Evolutionary conservation across 1,284 basidiomycete species (phyloP).

Genomic region (Cutaneotrichosporon dermatis): DNA sequence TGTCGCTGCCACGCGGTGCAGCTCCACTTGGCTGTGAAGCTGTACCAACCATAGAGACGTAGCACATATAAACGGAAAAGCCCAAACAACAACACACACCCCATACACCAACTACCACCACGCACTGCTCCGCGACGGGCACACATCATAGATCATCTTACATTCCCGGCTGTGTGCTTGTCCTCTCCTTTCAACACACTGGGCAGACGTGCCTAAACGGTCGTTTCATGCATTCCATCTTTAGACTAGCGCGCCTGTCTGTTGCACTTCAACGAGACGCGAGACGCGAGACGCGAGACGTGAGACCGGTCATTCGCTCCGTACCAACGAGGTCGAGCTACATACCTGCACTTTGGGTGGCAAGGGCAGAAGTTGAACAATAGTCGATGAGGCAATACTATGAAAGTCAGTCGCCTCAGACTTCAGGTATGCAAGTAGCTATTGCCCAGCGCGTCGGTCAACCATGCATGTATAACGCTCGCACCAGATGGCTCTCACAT

Average conservation of each 20-base stretch:
- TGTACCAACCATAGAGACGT: not conserved
- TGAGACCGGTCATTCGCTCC: no score
- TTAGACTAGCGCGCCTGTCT: not conserved
- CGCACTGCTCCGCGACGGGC: not conserved
- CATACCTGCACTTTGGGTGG: no score
- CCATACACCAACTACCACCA: not conserved
- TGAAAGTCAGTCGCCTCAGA: no score
- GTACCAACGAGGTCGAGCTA: no score
- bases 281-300: no score
- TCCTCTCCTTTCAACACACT: slow-evolving; percentile 3
- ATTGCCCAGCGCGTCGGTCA: no score
- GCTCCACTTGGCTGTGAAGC: not conserved
- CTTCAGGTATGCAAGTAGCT: no score
- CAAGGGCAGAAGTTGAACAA: no score
- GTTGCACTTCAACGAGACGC: not conserved
- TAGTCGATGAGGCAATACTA: no score
- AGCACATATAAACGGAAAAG: slow-evolving; percentile 2
- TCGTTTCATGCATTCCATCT: slow-evolving; percentile 8
- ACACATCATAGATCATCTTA: not conserved
- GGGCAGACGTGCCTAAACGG: slow-evolving; percentile 6
- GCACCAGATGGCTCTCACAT: no score
- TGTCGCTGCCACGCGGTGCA: not conserved
- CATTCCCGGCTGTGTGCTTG: slow-evolving; percentile 2
- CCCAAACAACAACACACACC: not conserved
- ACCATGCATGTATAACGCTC: no score